Percentiles rank a stretch among this genome's conserved stretches.
phyloP scores from a whole-genome alignment of 192 early-diverging fungal genomes.

The Umbelopsis isabellina region DNA sequence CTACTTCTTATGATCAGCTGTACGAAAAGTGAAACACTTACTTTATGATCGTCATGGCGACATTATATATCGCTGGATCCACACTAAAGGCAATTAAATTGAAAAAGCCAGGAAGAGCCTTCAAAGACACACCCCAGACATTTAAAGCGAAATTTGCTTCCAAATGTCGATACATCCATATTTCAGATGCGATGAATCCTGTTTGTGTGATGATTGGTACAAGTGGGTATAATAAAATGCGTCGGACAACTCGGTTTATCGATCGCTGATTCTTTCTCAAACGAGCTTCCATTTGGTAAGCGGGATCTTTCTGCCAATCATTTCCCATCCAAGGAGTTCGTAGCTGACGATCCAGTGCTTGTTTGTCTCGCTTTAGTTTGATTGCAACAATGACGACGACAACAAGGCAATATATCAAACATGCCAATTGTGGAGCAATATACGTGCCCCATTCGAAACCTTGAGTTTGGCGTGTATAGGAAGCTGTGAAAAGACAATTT shows the following conservation, averaged over 20 bases:
- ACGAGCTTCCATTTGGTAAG: background rate
- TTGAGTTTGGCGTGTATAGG: slow-evolving; percentile 3
- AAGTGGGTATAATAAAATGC: slow-evolving; percentile 25
- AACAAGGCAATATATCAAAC: slow-evolving; percentile 24
- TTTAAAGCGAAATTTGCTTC: slow-evolving; percentile 8
- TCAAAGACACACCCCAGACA: slow-evolving; percentile 21
- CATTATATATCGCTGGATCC: slow-evolving; percentile 24
- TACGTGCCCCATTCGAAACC: slow-evolving; percentile 14
- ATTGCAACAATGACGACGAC: slow-evolving; percentile 14
- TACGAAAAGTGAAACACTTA: background rate
- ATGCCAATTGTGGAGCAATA: slow-evolving; percentile 7
- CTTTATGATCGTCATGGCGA: background rate
- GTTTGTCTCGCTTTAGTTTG: slow-evolving; percentile 6
- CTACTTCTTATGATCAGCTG: too few species aligned
- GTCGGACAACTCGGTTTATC: slow-evolving; percentile 24
- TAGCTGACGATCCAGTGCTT: slow-evolving; percentile 8
- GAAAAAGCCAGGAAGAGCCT: slow-evolving; percentile 21
- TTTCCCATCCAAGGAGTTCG: background rate
- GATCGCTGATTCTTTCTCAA: background rate
- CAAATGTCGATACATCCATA: slow-evolving; percentile 14
- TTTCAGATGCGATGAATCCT: slow-evolving; percentile 23
- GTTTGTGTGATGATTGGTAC: slow-evolving; percentile 24
- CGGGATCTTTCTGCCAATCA: background rate
- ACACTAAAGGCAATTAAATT: slow-evolving; percentile 23
- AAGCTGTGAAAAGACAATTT: background rate